Base-by-base conservation (phyloP, 352 stramenopile genomes). In the Pythium grandisporangium region DNA sequence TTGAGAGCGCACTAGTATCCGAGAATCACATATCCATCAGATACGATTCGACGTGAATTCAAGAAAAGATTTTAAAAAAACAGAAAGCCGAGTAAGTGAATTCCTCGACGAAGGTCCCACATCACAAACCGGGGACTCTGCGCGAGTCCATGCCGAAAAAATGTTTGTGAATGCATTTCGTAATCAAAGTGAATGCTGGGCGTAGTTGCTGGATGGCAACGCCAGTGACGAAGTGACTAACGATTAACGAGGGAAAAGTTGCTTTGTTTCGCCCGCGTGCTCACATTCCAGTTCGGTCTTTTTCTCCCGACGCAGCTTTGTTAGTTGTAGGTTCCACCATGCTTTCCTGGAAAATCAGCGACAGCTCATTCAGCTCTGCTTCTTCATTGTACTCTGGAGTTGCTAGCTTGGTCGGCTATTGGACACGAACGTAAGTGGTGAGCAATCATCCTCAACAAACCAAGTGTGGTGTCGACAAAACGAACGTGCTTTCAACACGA, bases 291-390 rank as follows among this genome's bases (percentile, higher is more conserved):
- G 22, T 36, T 45, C 12, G 2, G 4, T 50, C 42, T 11, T 50
- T 30, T 25, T 13, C 13, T 23, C 16, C 30, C 14, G 17, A 13
- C 13, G 29, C n/a, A 27, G 33, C 27, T 24, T 30, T 29, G 25
- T 38, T 37, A 25, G 29, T 7, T 17, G 29, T 12, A 23, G 32
- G 34, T 23, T 53, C 46, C 34, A 35, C 17, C 46, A 53, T 53
- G n/a, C 32, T 21, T 30, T 55, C 45, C 16, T 46, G 43, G 22
- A 68, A 68, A 29, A 68, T 42, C 11, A 38, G 42, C 11, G 42
- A 30, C 8, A 66, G 32, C 20, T 63, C 24, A 10, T 55, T 46
- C 30, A 66, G 32, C 26, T 66, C 58, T 8, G 38, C 37, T 34
- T 58, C 45, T 29, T 68, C 53, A 30, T 33, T 41, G 13, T n/a